Base-by-base conservation (phyloP, 2,329 filamentous ascomycete species). In the Colletotrichum salicis region DNA sequence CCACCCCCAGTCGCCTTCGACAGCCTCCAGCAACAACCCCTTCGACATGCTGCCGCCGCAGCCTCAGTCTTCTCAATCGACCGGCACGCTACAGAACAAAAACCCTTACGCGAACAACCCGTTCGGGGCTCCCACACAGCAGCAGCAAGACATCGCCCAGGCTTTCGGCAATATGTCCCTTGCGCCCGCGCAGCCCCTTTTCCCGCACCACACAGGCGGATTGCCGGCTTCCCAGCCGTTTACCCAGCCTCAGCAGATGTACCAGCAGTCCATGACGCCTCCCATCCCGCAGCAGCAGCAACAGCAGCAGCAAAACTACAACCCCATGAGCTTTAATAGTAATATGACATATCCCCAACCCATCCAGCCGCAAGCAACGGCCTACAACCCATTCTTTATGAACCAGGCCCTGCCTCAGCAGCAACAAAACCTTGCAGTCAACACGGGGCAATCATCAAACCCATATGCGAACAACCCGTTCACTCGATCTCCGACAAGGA, bases 131-230 rank as follows among this genome's bases (percentile, higher is more conserved):
- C 85, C 86, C 2, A 77, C 80, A 45, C 82, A 85, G 67, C 83
- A 84, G 72, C 69, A 80, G 19, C 83, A 82, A 75, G 74, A 83
- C 12, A 81, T 95, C 22, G 90, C 91, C 74, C 89, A 93, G 76
- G 90, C 93, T 1, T 93, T 97, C 77, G 92, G 95, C 78, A 90
- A 89, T 73, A 87, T 97, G 81, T 91, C 93, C 48, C 83, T 97
- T 2, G 90, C 89, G 29, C 80, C 82, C 12, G 77, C 80, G 52
- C 90, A 90, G 75, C 89, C 89, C 48, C 84, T 95, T 35, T 95
- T 95, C 79, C 92, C 93, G 8, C 90, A 95, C 77, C 91, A 92
- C 65, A 95, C 93, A 1, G 93, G 93, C 65, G 93, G 90, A 27
- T 74, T 87, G 75, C 82, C 82, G 73, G 82, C 80, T 73, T 80